These are phyloP conservation scores for Eutrema heterophyllum DNA, from an alignment of 345 rosid species.

Conservation along the genomic window DNA sequence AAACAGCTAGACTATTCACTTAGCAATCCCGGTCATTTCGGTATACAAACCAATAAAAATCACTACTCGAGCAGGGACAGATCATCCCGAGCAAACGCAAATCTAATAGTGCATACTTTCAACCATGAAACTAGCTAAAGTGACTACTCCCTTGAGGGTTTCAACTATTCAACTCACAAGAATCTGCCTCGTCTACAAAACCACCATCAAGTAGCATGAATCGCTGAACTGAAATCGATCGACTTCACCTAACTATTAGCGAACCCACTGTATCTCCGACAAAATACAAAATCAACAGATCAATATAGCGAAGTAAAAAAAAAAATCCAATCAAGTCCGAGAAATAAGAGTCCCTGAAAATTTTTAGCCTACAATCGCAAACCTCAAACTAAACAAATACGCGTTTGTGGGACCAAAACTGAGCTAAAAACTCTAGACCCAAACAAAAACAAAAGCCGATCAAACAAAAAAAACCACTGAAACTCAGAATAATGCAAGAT, in stretches of 20 bases:
- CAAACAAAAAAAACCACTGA: conserved; percentile 17
- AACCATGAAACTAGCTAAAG: conserved; percentile 12
- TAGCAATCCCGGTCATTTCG: background rate
- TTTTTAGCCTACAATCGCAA: background rate
- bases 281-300: background rate
- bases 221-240: background rate
- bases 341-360: too few relatives aligned
- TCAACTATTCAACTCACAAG: background rate
- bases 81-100: background rate
- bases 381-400: background rate
- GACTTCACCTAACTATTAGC: conserved; percentile 2
- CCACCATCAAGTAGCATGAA: background rate
- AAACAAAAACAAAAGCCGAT: background rate
- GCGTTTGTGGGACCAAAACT: background rate
- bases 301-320: background rate
- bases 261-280: background rate
- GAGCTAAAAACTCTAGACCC: conserved; percentile 4
- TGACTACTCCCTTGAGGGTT: background rate
- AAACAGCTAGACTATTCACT: background rate
- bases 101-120: background rate
- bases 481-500: conserved; percentile 5
- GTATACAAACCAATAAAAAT: background rate
- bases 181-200: background rate
- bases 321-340: background rate
- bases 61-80: background rate